Percentiles rank a stretch among this genome's conserved stretches.
Conservation (phyloP, 2,329 filamentous ascomycete genomes). For the Hypomyces perniciosus region DNA sequence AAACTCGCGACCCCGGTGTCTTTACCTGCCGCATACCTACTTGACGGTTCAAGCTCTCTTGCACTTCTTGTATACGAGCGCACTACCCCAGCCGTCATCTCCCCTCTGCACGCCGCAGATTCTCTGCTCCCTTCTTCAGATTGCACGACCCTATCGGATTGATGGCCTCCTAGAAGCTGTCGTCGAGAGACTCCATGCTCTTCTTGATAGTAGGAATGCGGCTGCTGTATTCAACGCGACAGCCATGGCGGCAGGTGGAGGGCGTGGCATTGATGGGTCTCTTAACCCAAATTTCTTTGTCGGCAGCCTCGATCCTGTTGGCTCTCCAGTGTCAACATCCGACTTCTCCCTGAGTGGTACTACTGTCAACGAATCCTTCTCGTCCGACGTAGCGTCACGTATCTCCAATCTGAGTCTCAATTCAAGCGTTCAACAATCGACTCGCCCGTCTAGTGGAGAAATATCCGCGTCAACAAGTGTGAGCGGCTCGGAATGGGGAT, state of each 20-base stretch:
- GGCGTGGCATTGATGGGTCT: conserved; percentile 68
- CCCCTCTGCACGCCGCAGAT: conserved; percentile 89
- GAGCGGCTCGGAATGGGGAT: conserved; percentile 52
- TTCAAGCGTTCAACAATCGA: conserved; percentile 26
- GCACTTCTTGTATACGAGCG: conserved; percentile 89
- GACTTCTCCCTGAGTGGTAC: conserved; percentile 30
- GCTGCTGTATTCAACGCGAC: conserved; percentile 97
- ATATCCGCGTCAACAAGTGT: conserved; percentile 45
- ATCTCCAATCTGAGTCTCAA: conserved; percentile 43
- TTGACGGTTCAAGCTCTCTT: conserved; percentile 85
- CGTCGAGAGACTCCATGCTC: conserved; percentile 80
- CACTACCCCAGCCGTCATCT: conserved; percentile 69
- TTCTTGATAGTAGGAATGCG: conserved; percentile 88
- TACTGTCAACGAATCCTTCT: conserved; percentile 23
- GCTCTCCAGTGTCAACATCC: conserved; percentile 27
- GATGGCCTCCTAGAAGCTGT: conserved; percentile 90
- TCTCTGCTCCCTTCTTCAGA: conserved; percentile 87
- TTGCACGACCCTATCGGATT: conserved; percentile 87
- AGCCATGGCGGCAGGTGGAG: conserved; percentile 94
- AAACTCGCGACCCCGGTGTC: conserved; percentile 67
- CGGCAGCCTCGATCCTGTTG: conserved; percentile 39
- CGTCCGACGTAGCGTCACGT: conserved; percentile 28
- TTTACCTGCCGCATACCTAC: conserved; percentile 90
- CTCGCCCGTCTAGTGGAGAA: conserved; percentile 41
- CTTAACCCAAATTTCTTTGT: conserved; percentile 60